Evolutionary conservation across 495 filamentous ascomycete genomes (phyloP), one percentile per base, ranked within the genome.

Genomic region (Aspergillus leporis): DNA sequence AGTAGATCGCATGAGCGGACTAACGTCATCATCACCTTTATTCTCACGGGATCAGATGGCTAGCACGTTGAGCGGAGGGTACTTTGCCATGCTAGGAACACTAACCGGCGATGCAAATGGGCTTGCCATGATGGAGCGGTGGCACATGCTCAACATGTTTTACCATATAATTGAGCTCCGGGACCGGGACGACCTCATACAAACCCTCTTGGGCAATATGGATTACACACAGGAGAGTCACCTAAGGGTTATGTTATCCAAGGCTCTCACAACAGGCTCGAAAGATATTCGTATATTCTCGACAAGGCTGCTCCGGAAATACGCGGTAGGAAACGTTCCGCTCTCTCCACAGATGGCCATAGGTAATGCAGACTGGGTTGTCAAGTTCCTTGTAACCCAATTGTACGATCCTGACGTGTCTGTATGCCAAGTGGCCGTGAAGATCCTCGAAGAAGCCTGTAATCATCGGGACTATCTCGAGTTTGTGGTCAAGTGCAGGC

Each of bases 131-230:
- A 87, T 98, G 71, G 93, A 96, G 67, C 81, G 91, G 61, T 98
- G 93, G 92, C 90, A 90, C 60, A 93, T 98, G 81, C 88, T 96
- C 69, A 98, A 97, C 71, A 98, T 98, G 91, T 93, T 97, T 78
- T 98, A 98, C 69, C 93, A 97, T 68, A 94, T 98, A 65, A 84
- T 96, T 55, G 95, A 98, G 65, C 81, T 97, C 19, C 87, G 87
- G 63, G 87, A 91, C 68, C 88, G 95, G 3, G 91, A 93, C 47
- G 94, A 98, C 67, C 80, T 98, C 45, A 90, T 97, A 60, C 88
- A 92, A 62, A 80, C 91, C 21, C 83, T 98, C 65, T 79, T 98
- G 9, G 84, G 86, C 32, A 93, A 92, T 67, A 92, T 98, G 78
- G 92, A 98, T 70, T 98, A 95, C 67, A 87, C 87, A 19, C 76